Evolutionary conservation across 345 rosid species (phyloP), one percentile per base, ranked within the genome.

Genomic region (Citrus cavaleriei): DNA sequence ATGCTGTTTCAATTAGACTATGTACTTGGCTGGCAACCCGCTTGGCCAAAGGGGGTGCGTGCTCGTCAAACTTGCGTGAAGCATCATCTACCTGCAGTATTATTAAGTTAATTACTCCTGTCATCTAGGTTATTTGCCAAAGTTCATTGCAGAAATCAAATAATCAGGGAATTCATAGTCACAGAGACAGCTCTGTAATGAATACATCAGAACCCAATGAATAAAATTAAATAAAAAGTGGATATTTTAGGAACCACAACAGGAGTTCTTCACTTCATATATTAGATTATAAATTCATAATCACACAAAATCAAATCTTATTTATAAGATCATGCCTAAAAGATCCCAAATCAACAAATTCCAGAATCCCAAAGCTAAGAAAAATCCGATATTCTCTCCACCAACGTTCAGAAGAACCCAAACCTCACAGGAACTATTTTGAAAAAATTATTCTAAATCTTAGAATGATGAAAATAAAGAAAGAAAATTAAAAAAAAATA

Each of bases 31-130:
- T 73, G 2, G 86, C 90, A 21, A 84, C 75, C 19, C 79, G 77
- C 90, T 93, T 95, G 55, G 91, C 97, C 57, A 78, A 10, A 1
- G 91, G 76, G 7, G 99, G 99, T 22, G 98, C 98, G 34, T 89
- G 92, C 88, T 89, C 83, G 8, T 92, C 89, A 62, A 91, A 91
- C 86, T 89, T 86, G 68, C 49, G 80, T 0, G 89, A 66, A 71
- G 83, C 96, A 79, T 86, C 90, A 79, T 86, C 96, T 0, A 89
- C 97, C 99, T 95, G 88, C 76, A 70, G 61, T 49, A 40, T 55
- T 10, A 78, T 21, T 18, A 57, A 34, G 62, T 76, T 34, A 32
- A 28, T 21, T 34, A 40, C 13, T 28, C 18, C 37, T 27, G 60
- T 1, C 34, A 27, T 27, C 60, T 27, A 35, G 22, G 30, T 16